Conservation (phyloP, 768 basidiomycete species). For the Leucosporidium yakuticum region DNA sequence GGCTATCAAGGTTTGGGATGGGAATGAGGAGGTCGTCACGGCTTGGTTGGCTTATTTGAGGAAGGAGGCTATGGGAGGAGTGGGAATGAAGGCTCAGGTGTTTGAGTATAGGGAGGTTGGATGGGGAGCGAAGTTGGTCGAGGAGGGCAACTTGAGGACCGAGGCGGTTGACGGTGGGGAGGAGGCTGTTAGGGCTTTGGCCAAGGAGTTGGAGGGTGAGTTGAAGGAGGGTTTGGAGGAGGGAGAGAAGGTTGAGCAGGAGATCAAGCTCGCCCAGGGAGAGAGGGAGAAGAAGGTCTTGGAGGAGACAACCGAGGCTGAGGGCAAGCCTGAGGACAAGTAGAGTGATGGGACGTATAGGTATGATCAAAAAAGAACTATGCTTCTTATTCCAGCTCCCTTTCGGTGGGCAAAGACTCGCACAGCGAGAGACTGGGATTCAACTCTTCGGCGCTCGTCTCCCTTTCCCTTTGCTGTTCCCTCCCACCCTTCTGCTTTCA, state of each 20-base stretch:
- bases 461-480: too few species aligned
- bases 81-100: constrained; percentile 73
- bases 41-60: constrained; percentile 74
- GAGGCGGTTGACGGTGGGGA: background rate
- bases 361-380: too few species aligned
- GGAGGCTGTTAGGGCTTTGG: constrained; percentile 8
- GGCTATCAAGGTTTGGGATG: constrained; percentile 84
- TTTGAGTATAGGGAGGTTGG: constrained; percentile 65
- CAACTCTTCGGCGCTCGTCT: too few species aligned
- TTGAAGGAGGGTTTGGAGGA: background rate
- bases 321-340: background rate
- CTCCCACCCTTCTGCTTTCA: too few species aligned
- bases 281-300: background rate
- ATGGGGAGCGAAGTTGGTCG: constrained; percentile 1
- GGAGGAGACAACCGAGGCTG: constrained; percentile 3
- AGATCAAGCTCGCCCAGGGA: too few species aligned
- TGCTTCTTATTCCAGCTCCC: too few species aligned
- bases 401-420: too few species aligned
- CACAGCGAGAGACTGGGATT: too few species aligned
- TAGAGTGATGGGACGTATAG: background rate
- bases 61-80: constrained; percentile 70
- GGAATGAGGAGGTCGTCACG: constrained; percentile 68
- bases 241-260: background rate
- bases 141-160: background rate
- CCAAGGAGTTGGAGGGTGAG: constrained; percentile 21